A percentile compares a stretch with the other conserved stretches of the same genome.
Conservation (phyloP, 179 eudicot genomes). For the Camellia oleifera region DNA sequence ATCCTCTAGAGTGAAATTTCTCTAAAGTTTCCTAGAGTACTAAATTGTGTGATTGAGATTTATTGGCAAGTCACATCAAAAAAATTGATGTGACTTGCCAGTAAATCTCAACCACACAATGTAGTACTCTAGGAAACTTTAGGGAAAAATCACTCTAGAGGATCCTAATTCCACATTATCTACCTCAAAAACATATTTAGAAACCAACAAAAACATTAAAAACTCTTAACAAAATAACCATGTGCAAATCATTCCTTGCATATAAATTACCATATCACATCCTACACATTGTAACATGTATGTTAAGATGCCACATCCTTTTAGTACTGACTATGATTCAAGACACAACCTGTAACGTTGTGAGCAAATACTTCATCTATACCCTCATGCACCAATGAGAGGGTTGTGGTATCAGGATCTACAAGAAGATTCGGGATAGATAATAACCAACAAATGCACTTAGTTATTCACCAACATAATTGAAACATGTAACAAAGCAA, state of each 20-base stretch:
- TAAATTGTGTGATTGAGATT: too few species aligned
- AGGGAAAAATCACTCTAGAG: too few species aligned
- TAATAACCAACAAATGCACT: background rate
- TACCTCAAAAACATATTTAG: background rate
- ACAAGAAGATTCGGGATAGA: too few species aligned
- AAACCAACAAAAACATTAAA: background rate
- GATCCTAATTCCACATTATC: too few species aligned
- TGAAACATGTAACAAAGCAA: slow-evolving; percentile 15
- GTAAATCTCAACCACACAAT: too few species aligned
- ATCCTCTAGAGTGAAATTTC: too few species aligned
- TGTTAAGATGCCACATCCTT: background rate
- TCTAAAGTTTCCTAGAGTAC: too few species aligned
- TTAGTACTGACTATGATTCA: background rate
- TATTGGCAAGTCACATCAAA: too few species aligned
- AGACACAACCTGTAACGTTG: background rate
- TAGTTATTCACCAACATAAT: background rate
- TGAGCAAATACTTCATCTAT: background rate
- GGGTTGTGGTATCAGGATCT: too few species aligned
- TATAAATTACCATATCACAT: background rate
- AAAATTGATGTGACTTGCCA: too few species aligned
- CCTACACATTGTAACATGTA: background rate
- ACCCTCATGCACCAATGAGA: background rate
- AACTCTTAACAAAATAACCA: background rate
- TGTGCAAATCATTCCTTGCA: background rate
- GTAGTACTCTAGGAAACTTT: too few species aligned